Evolutionary conservation across 805 yeast genomes (phyloP).

Genomic region (Wickerhamomyces canadensis): DNA sequence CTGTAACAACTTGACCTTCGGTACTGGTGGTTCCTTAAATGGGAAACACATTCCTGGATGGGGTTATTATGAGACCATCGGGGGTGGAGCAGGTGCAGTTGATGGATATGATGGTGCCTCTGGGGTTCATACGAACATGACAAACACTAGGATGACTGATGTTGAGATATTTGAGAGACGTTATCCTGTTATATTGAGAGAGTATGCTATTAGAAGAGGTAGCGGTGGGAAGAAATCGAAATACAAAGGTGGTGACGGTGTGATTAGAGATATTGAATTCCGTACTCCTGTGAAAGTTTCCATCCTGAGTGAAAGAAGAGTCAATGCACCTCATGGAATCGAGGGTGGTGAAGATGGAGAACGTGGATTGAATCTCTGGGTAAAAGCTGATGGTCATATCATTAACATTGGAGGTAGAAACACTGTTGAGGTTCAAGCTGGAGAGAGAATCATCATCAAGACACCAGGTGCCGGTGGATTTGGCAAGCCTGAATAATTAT

Average conservation of each 20-base stretch:
- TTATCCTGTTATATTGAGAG: slow-evolving; percentile 74
- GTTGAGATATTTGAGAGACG: slow-evolving; percentile 84
- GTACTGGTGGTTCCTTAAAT: slow-evolving; percentile 59
- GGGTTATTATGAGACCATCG: slow-evolving; percentile 91
- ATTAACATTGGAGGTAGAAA: slow-evolving; percentile 68
- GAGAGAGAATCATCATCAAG: slow-evolving; percentile 60
- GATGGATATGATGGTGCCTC: slow-evolving; percentile 79
- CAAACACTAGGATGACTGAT: slow-evolving; percentile 90
- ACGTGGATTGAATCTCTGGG: slow-evolving; percentile 64
- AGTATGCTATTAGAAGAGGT: slow-evolving; percentile 60
- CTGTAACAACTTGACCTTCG: slow-evolving; percentile 91
- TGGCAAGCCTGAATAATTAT: slow-evolving; percentile 42
- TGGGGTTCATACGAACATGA: slow-evolving; percentile 93
- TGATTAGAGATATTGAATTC: slow-evolving; percentile 79
- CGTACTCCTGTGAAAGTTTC: slow-evolving; percentile 67
- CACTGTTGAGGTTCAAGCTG: slow-evolving; percentile 48
- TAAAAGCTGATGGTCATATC: slow-evolving; percentile 29
- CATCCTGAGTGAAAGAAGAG: slow-evolving; percentile 80
- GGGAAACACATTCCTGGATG: slow-evolving; percentile 57
- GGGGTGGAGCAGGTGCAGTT: slow-evolving; percentile 95
- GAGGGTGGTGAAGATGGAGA: slow-evolving; percentile 75
- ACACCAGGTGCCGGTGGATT: slow-evolving; percentile 91
- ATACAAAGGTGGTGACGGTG: slow-evolving; percentile 81
- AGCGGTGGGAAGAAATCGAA: slow-evolving; percentile 76
- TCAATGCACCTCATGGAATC: slow-evolving; percentile 80